Evolutionary conservation across 192 early-diverging fungal genomes (phyloP).

Genomic region (Coemansia sp.): DNA sequence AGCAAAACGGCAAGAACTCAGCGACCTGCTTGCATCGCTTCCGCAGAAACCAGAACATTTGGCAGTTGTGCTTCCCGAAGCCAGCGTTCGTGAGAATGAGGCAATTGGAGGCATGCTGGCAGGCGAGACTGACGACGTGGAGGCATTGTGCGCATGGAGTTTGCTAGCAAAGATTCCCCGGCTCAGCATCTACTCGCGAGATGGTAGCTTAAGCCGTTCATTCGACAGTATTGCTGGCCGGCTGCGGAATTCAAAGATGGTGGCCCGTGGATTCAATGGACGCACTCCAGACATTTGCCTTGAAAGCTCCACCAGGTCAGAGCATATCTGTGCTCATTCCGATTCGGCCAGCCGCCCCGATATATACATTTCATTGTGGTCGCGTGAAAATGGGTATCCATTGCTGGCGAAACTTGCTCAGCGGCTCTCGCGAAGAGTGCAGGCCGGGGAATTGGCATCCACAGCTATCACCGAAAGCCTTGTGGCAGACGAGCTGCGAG

Average conservation of each 20-base stretch:
- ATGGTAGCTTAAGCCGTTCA: slow-evolving; percentile 15
- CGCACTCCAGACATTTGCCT: slow-evolving; percentile 32
- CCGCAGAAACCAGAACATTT: slow-evolving; percentile 43
- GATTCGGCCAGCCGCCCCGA: slow-evolving; percentile 9
- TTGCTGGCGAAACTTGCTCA: slow-evolving; percentile 19
- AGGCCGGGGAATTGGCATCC: slow-evolving; percentile 11
- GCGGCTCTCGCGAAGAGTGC: slow-evolving; percentile 17
- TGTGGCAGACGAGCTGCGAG: slow-evolving; percentile 15
- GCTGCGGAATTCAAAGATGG: slow-evolving; percentile 43
- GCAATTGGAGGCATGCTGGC: slow-evolving; percentile 1
- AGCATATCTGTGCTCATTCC: slow-evolving; percentile 8
- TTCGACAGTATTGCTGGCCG: slow-evolving; percentile 27
- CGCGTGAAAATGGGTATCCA: slow-evolving; percentile 41
- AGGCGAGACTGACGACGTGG: slow-evolving; percentile 24
- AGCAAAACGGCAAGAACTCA: slow-evolving; percentile 28
- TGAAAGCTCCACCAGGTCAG: slow-evolving; percentile 1
- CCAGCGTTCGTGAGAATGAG: slow-evolving; percentile 4
- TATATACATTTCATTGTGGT: slow-evolving; percentile 37
- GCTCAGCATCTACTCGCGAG: slow-evolving; percentile 41
- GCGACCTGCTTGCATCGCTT: slow-evolving; percentile 29
- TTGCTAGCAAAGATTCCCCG: slow-evolving; percentile 37
- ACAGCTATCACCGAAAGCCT: slow-evolving; percentile 16
- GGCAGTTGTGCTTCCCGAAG: slow-evolving; percentile 37
- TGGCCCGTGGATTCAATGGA: slow-evolving; percentile 23
- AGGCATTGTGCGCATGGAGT: slow-evolving; percentile 38